phyloP scores from a whole-genome alignment of 176 grass and related monocot species.

The Thinopyrum elongatum region DNA sequence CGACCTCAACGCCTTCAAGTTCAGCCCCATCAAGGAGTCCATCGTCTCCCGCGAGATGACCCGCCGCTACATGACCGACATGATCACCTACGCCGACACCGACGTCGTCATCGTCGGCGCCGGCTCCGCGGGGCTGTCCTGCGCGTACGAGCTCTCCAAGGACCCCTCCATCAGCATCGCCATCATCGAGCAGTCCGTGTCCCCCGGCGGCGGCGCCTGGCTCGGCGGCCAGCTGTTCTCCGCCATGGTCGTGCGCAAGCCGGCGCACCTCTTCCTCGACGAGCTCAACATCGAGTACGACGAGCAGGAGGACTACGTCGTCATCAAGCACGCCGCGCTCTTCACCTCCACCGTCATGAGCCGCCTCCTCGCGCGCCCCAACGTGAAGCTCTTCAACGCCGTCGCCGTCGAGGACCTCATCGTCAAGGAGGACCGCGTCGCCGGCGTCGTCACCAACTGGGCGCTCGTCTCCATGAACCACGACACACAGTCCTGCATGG shows the following conservation, averaged over 20 bases:
- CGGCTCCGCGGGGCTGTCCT: constrained; percentile 84
- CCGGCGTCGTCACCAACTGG: constrained; percentile 96
- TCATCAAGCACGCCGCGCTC: constrained; percentile 87
- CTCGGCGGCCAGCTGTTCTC: constrained; percentile 96
- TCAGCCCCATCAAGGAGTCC: constrained; percentile 88
- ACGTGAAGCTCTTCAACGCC: constrained; percentile 98
- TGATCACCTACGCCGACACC: constrained; percentile 95
- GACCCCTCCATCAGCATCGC: constrained; percentile 68
- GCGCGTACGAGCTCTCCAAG: constrained; percentile 97
- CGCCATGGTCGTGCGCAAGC: constrained; percentile 95
- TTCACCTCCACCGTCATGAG: constrained; percentile 98
- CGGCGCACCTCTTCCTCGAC: constrained; percentile 88
- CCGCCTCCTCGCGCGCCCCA: constrained; percentile 68
- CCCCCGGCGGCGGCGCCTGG: constrained; percentile 94
- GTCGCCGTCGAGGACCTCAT: constrained; percentile 94
- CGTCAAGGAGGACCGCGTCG: constrained; percentile 66
- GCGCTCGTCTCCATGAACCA: constrained; percentile 95
- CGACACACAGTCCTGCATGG: constrained; percentile 98
- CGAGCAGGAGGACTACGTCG: constrained; percentile 80
- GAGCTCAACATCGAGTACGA: constrained; percentile 77
- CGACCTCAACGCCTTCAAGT: constrained; percentile 64
- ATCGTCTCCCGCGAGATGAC: constrained; percentile 93
- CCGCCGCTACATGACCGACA: constrained; percentile 89
- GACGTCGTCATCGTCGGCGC: constrained; percentile 90
- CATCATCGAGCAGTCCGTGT: constrained; percentile 94